Evolutionary conservation across 768 basidiomycete species (phyloP), one percentile per base, ranked within the genome.

Genomic region (Lactarius evosmus): DNA sequence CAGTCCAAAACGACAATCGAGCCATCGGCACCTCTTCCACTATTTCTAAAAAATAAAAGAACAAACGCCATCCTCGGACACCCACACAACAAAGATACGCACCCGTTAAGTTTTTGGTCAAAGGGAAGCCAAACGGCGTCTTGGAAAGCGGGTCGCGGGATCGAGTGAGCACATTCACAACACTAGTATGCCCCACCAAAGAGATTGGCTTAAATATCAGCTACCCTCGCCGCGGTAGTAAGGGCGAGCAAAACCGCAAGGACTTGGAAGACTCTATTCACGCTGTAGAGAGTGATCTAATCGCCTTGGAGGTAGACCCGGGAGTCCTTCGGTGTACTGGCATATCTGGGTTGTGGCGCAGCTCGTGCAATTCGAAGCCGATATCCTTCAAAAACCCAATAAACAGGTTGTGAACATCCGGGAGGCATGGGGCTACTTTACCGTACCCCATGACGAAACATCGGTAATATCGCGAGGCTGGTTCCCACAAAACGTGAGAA

Each of bases 161-260:
- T 63, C 36, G 69, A 71, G 55, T 74, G 72, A 7, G 70, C 74
- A 19, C 73, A 71, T 51, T 75, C 74, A 40, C 72, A 70, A 61
- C 75, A 75, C 60, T 72, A n/a, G n/a, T n/a, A 32, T 12, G 68
- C 72, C 34, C 63, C 57, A 59, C 69, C 62, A 63, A 74, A 75
- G 16, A 74, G 56, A 62, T 73, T 71, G 25, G 55, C 49, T 59
- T 75, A 61, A n/a, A 75, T 70, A 61, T 75, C 74, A 4, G 73
- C 71, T 16, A 70, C 70, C 34, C 58, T 69, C 38, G 66, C 61
- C 11, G 61, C 55, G 19, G 53, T 30, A 27, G 61, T 57, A 25
- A 69, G 19, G 30, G 69, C 57, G 29, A 68, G 59, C 22, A 67
- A 46, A 33, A 67, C 53, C n/a, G 66, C 57, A 38, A 73, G 60